Base-by-base conservation (phyloP, 202 grass and related monocot genomes). In the Miscanthus sacchariflorus region DNA sequence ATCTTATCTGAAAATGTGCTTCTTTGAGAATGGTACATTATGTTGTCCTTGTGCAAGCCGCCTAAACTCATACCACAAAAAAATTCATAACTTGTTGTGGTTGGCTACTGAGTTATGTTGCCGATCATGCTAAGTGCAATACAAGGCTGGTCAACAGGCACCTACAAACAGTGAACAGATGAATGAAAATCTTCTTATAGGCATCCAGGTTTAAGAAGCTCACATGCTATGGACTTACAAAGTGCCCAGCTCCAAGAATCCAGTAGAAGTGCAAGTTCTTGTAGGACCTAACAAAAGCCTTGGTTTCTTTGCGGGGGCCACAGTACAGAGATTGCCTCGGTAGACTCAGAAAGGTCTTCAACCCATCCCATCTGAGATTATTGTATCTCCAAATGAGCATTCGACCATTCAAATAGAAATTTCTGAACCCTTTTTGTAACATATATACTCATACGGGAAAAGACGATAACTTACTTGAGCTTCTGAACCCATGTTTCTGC, bases 221-320 rank as follows among this genome's bases (percentile, higher is more conserved):
- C 52, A 19, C 1, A 54, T 39, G 17, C 0, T 19, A 59, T 61
- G 30, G 5, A 30, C 33, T 21, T 71, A 71, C 35, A 7, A 7
- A n/a, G 18, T 71, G 69, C 0, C 69, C 36, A n/a, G 69, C 69
- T 40, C 36, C 69, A 10, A 71, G 69, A 21, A 71, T n/a, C 69
- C 35, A 71, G 10, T 71, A 71, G 69, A 71, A 71, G 39, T 71
- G 17, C 18, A 71, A 9, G 69, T 71, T 71, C 69, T 71, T 40
- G 69, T 71, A 71, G 9, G 69, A 71, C 39, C 69, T 38, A 1
- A 71, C 69, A 12, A 71, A 71, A 18, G 36, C 69, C 9, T 71
- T n/a, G 5, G 18, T 42, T 38, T 9, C 36, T 5, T 71, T n/a
- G 35, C 7, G 10, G 7, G 35, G 17, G 36, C 10, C 36, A 21